phyloP scores from a whole-genome alignment of 164 flowering plant species.

The Echeveria elegans region DNA sequence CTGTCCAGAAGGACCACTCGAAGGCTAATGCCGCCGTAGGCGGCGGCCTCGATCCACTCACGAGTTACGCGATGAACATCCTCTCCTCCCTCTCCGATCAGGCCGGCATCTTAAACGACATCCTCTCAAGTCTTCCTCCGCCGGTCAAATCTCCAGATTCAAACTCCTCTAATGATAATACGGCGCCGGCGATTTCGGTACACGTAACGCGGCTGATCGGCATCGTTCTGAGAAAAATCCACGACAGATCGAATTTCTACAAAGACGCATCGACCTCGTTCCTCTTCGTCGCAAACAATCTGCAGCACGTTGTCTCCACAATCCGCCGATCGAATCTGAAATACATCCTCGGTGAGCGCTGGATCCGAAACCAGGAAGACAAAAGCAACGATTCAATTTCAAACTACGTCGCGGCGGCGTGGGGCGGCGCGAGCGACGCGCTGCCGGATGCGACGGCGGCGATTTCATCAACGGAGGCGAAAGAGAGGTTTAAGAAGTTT shows the following conservation, averaged over 20 bases:
- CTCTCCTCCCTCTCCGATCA: neutral
- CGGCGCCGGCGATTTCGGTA: neutral
- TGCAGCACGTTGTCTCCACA: neutral
- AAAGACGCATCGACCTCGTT: neutral
- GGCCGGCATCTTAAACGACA: neutral
- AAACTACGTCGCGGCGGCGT: neutral
- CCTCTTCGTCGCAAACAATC: slow-evolving; percentile 7
- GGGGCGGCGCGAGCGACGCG: neutral
- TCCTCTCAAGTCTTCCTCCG: neutral
- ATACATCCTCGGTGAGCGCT: neutral
- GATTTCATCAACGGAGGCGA: neutral
- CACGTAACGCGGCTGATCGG: neutral
- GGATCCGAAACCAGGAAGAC: slow-evolving; percentile 4
- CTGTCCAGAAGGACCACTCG: neutral
- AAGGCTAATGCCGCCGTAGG: slow-evolving; percentile 2
- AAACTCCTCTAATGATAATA: neutral
- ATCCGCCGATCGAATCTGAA: neutral
- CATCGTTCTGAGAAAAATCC: slow-evolving; percentile 1
- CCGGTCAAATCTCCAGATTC: neutral
- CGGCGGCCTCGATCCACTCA: slow-evolving; percentile 12
- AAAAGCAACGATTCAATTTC: neutral
- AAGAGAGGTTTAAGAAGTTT: neutral
- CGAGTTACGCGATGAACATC: slow-evolving; percentile 9
- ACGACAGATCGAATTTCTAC: slow-evolving; percentile 4
- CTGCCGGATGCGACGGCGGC: slow-evolving; percentile 5